These are phyloP conservation scores for Lactarius tabidus DNA, from an alignment of 768 basidiomycete species.

Conservation along the genomic window DNA sequence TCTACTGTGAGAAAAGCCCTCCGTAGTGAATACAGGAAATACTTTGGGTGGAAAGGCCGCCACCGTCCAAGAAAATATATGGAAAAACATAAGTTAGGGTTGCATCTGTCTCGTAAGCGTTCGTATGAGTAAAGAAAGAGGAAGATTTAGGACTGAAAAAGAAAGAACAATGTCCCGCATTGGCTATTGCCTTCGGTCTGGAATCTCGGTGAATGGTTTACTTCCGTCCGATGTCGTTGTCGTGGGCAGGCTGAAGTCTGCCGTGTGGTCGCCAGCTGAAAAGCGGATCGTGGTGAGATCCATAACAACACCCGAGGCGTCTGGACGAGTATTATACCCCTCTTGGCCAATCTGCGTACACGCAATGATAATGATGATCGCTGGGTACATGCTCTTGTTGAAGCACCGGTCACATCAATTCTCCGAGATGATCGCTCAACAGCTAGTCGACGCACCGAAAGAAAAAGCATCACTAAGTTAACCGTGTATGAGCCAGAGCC, in stretches of 20 bases:
- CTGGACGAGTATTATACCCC: neutral
- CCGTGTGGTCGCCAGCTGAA: neutral
- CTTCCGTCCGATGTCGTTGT: neutral
- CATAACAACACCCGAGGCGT: neutral
- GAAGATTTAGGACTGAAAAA: neutral
- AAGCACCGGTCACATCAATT: neutral
- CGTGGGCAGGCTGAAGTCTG: neutral
- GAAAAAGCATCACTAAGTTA: constrained; percentile 15
- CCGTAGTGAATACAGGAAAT: constrained; percentile 1
- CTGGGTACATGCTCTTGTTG: constrained; percentile 17
- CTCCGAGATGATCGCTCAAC: neutral
- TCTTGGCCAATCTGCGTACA: constrained; percentile 15
- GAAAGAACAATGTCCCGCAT: neutral
- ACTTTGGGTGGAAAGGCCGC: neutral
- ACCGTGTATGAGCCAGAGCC: constrained; percentile 14
- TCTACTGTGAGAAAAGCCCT: neutral
- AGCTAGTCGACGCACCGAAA: constrained; percentile 3
- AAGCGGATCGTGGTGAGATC: constrained; percentile 16
- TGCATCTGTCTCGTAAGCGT: neutral
- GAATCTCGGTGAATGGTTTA: neutral
- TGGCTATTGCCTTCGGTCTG: neutral
- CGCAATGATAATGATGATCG: constrained; percentile 15
- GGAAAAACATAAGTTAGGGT: neutral
- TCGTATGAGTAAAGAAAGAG: neutral
- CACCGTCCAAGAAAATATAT: neutral